Conservation (phyloP, 1,284 basidiomycete genomes). For the Sporisorium exsertum region DNA sequence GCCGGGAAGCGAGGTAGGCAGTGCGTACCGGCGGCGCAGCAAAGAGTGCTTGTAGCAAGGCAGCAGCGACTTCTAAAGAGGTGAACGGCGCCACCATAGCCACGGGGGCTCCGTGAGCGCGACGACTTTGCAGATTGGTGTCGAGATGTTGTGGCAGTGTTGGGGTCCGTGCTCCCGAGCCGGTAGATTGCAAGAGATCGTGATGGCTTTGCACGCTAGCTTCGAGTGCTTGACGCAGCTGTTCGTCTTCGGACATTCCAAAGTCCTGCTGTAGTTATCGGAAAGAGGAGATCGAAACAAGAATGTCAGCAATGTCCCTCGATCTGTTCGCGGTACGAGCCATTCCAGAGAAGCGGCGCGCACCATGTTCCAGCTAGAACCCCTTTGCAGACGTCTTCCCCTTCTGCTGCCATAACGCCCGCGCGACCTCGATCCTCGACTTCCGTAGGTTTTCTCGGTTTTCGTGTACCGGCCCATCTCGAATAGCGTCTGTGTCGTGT, state of each 20-base stretch:
- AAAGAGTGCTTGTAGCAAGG: slow-evolving; percentile 37
- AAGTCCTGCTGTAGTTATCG: slow-evolving; percentile 21
- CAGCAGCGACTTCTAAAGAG: slow-evolving; percentile 41
- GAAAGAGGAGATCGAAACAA: background rate
- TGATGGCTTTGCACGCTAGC: slow-evolving; percentile 53
- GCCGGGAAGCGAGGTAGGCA: slow-evolving; percentile 28
- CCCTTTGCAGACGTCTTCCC: slow-evolving; percentile 1
- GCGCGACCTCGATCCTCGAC: background rate
- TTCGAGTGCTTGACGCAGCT: slow-evolving; percentile 50
- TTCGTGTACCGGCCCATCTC: slow-evolving; percentile 1
- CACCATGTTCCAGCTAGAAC: slow-evolving; percentile 26
- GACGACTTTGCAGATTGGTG: slow-evolving; percentile 21
- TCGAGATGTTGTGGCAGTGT: slow-evolving; percentile 42
- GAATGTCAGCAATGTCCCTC: slow-evolving; percentile 5
- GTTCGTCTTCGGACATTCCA: slow-evolving; percentile 50
- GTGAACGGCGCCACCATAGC: slow-evolving; percentile 45
- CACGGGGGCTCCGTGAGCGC: slow-evolving; percentile 27
- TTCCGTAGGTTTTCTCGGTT: slow-evolving; percentile 12
- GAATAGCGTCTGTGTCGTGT: slow-evolving; percentile 1
- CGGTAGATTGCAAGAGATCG: slow-evolving; percentile 24
- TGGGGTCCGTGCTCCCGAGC: slow-evolving; percentile 34
- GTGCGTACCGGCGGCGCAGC: slow-evolving; percentile 31
- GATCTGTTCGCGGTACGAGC: background rate
- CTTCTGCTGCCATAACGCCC: slow-evolving; percentile 6
- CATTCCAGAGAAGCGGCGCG: slow-evolving; percentile 15